These are phyloP conservation scores for Meyerozyma athensensis DNA, from an alignment of 1,139 yeast species.

Conservation along the genomic window DNA sequence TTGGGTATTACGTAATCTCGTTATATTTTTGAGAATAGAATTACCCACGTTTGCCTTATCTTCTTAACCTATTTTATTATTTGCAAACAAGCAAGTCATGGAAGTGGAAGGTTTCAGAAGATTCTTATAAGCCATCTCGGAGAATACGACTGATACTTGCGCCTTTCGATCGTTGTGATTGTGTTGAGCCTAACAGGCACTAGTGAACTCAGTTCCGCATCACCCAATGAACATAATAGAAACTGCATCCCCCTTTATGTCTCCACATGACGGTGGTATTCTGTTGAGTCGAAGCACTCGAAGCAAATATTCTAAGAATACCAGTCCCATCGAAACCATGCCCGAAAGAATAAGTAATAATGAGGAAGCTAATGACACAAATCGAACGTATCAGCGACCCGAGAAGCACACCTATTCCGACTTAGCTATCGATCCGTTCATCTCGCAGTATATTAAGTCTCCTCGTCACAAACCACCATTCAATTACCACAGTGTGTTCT, in stretches of 20 bases:
- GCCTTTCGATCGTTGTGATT: too few species aligned
- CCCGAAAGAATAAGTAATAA: neutral
- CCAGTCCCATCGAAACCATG: too few species aligned
- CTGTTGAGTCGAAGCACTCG: too few species aligned
- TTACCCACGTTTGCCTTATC: constrained; percentile 1
- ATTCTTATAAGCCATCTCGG: too few species aligned
- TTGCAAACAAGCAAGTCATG: constrained; percentile 1
- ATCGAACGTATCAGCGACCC: neutral
- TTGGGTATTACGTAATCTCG: neutral
- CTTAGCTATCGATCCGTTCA: constrained; percentile 19
- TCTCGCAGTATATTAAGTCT: constrained; percentile 26
- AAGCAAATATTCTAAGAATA: too few species aligned
- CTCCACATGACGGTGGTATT: neutral
- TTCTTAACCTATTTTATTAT: neutral
- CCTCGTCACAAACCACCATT: constrained; percentile 15
- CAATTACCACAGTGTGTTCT: constrained; percentile 22
- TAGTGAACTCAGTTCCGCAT: too few species aligned
- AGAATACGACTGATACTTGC: too few species aligned
- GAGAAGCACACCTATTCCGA: constrained; percentile 5
- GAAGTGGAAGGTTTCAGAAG: neutral
- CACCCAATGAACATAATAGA: neutral
- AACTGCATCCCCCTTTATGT: constrained; percentile 1
- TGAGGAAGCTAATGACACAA: neutral
- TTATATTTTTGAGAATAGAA: neutral
- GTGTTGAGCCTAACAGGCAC: too few species aligned